Base-by-base conservation (phyloP, 2,329 filamentous ascomycete species). In the Xylariaceae sp. region DNA sequence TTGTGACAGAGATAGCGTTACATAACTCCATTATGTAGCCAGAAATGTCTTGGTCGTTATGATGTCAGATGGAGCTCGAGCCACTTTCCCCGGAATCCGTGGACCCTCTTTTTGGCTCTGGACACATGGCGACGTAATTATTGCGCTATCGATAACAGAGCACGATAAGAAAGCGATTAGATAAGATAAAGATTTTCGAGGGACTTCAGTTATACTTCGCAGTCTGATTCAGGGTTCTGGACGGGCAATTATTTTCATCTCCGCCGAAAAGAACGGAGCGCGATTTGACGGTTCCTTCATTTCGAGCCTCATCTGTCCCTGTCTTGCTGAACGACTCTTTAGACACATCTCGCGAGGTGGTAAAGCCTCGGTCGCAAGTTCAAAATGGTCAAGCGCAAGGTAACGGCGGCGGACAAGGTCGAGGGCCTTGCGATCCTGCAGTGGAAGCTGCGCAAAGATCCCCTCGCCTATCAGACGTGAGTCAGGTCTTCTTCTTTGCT, bases 111-210 rank as follows among this genome's bases (percentile, higher is more conserved):
- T 30, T 30, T 30, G 5, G 23, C 23, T 30, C 23, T 30, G 23
- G 23, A 30, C 37, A 8, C 17, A 41, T 10, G 13, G 37, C 37
- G 13, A 15, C 10, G 41, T 45, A 45, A 45, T 15, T n/a, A 5
- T 45, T 13, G 41, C 9, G 10, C 13, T 45, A 45, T 45, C 41
- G 41, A 45, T 45, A 45, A 10, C 3, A 8, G 4, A 30, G 37
- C n/a, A 11, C 13, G 41, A 45, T 45, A 45, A 45, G 41, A n/a
- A 1, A 7, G 13, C 13, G 41, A 64, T 64, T 61, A 64, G 61
- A 64, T 64, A 58, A 64, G 61, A 64, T 64, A 64, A 64, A 60
- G 9, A 60, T 64, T 64, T 64, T 62, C 17, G 17, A 52, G 23
- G 11, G 37, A 57, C 51, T 49, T 39, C 49, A n/a, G 30, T n/a